These are phyloP conservation scores for Dalechampia spathulata DNA, from an alignment of 441 rosid genomes.

Conservation along the genomic window DNA sequence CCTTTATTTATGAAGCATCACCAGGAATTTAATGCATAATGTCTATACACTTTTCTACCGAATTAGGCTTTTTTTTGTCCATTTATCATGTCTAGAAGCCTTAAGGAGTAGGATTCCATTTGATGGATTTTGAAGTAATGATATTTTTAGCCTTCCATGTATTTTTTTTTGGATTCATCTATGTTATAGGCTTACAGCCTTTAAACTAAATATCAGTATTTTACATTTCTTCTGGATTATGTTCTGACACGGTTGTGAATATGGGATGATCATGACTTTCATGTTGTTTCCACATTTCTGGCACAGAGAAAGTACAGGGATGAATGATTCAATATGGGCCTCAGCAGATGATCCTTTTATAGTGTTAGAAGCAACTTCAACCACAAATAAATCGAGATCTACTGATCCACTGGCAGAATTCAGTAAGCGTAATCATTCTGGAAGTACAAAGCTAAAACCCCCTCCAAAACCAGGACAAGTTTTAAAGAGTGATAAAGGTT, in stretches of 20 bases:
- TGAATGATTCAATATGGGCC: slow-evolving; percentile 27
- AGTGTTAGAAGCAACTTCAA: slow-evolving; percentile 50
- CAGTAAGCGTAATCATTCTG: slow-evolving; percentile 32
- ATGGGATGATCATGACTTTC: neutral
- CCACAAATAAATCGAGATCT: slow-evolving; percentile 24
- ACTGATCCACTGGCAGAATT: slow-evolving; percentile 53
- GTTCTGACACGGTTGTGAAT: neutral
- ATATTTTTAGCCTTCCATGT: neutral
- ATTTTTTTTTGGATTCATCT: too few relatives aligned
- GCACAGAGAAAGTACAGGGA: slow-evolving; percentile 23
- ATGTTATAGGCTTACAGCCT: too few relatives aligned
- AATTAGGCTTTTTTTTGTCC: neutral
- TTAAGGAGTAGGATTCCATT: neutral
- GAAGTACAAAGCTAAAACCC: slow-evolving; percentile 42
- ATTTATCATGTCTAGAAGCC: too few relatives aligned
- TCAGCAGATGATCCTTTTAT: slow-evolving; percentile 53
- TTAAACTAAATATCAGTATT: too few relatives aligned
- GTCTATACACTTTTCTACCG: too few relatives aligned
- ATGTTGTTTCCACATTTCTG: slow-evolving; percentile 2
- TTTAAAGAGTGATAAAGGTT: slow-evolving; percentile 51
- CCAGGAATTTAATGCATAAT: too few relatives aligned
- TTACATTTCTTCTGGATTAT: neutral
- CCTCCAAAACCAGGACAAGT: slow-evolving; percentile 66
- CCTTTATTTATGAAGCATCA: too few relatives aligned
- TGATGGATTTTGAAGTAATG: too few relatives aligned